Evolutionary conservation across 129 eudicot genomes (phyloP), one percentile per base, ranked within the genome.

Genomic region (Sambucus nigra): DNA sequence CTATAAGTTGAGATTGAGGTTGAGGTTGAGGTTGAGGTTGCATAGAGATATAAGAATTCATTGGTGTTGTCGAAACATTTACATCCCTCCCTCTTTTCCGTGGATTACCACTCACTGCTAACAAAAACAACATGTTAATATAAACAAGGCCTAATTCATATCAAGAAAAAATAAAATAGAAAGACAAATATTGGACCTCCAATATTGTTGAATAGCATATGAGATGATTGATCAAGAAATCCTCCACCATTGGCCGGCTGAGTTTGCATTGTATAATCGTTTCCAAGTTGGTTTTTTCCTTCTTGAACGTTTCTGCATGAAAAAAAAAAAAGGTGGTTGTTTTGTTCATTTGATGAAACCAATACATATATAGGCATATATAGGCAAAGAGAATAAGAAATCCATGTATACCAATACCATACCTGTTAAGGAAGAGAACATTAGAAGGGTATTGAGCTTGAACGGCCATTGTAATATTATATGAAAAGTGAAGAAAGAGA

Each of bases 391-490:
- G 42, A 35, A 8, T n/a, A 7, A 15, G 42, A 7, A 35, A 35
- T 35, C 13, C 5, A 35, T 2, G 13, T 2, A 35, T 35, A n/a
- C n/a, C n/a, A n/a, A n/a, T n/a, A n/a, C n/a, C n/a, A 31, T 35
- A 35, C 42, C 85, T 80, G 85, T 80, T 76, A 23, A 71, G 60
- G 57, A 64, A 78, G 66, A 73, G 72, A 57, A 73, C 61, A 55
- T 79, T 70, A 10, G 88, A 80, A 4, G 88, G 87, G 65, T 84
- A 79, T 73, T 76, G 88, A 76, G 94, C 94, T 67, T 84, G 84
- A 68, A 84, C 81, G 40, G 80, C 94, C 81, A 84, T 83, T 48
- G 14, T 5, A 22, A 63, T 61, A 44, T 32, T 59, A 47, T n/a
- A 17, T 3, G 25, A 55, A 9, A 35, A 15, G 38, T 31, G 38